Base-by-base conservation (phyloP, 1,284 basidiomycete genomes). In the Cystobasidium sp. region DNA sequence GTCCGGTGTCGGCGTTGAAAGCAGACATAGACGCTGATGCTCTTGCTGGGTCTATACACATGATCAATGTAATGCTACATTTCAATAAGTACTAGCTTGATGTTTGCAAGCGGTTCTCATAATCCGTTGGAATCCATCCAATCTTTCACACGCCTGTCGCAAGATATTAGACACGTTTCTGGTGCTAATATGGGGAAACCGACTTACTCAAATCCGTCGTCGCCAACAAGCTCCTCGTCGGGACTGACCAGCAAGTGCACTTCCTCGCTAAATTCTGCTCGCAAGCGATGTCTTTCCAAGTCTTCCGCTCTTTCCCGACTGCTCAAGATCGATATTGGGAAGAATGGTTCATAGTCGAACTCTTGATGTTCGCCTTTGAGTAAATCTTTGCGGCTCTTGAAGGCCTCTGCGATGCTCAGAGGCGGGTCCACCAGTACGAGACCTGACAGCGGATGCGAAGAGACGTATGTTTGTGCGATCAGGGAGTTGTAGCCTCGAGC, bases 271-370 rank as follows among this genome's bases (percentile, higher is more conserved):
- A 58, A 73, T n/a, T 73, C 70, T n/a, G 18, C 31, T 20, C 70
- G 62, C 39, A 73, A 47, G 18, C 70, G 39, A 43, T 73, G 70
- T 31, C 20, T 18, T 58, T 73, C 70, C 20, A 73, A 24, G 7
- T 55, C 53, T 53, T 64, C 62, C 9, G 70, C 70, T 31, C 55
- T 9, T 8, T 20, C 10, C 10, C 70, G 31, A 22, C 18, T 49
- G 12, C 44, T 24, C 8, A 73, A 16, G 18, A 78, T 65, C 8
- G 75, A 75, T 6, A 78, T 68, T 8, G 75, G 75, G 56, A 78
- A 78, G 55, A 71, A 58, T 3, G 77, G 69, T 59, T 78, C 77
- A 59, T 75, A 78, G 58, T 76, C 63, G 49, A 77, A 77, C 47
- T 77, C 76, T 43, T n/a, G 47, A 16, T 41, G 39, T n/a, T 58